phyloP scores from a whole-genome alignment of 306 rosid species.

The Prunus fruticosa region DNA sequence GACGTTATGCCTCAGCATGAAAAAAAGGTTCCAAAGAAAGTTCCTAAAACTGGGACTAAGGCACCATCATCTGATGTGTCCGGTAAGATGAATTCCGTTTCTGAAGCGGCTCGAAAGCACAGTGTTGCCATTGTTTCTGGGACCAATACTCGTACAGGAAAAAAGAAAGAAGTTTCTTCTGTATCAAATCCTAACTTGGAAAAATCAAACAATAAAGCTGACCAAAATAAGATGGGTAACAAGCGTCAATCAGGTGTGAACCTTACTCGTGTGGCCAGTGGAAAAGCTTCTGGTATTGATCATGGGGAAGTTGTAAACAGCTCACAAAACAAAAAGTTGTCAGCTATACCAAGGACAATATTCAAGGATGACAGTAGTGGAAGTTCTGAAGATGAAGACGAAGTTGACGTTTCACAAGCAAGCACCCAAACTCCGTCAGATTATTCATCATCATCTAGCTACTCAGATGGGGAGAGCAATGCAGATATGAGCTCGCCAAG shows the following conservation, averaged over 20 bases:
- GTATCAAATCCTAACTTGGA: slow-evolving; percentile 30
- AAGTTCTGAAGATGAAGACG: slow-evolving; percentile 50
- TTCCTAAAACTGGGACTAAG: slow-evolving; percentile 27
- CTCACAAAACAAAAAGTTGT: slow-evolving; percentile 37
- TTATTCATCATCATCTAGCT: slow-evolving; percentile 49
- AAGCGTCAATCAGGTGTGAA: slow-evolving; percentile 15
- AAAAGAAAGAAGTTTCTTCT: slow-evolving; percentile 26
- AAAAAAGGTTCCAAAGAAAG: slow-evolving; percentile 32
- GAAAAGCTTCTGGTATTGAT: slow-evolving; percentile 31
- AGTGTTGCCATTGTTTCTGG: slow-evolving; percentile 29
- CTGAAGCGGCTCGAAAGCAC: slow-evolving; percentile 33
- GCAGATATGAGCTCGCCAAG: slow-evolving; percentile 37
- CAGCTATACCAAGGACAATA: slow-evolving; percentile 41
- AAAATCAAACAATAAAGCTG: slow-evolving; percentile 29
- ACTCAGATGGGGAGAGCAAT: slow-evolving; percentile 66
- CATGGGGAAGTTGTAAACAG: slow-evolving; percentile 29
- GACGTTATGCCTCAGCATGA: slow-evolving; percentile 25
- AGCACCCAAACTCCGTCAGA: slow-evolving; percentile 64
- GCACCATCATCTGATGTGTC: slow-evolving; percentile 35
- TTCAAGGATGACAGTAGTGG: slow-evolving; percentile 63
- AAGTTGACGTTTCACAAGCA: slow-evolving; percentile 36
- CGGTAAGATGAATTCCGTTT: slow-evolving; percentile 29
- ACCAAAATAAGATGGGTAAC: slow-evolving; percentile 21
- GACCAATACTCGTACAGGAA: slow-evolving; percentile 20
- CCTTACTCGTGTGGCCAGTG: slow-evolving; percentile 1